phyloP scores from a whole-genome alignment of 208 protist species.

The Trypanosoma theileri region DNA sequence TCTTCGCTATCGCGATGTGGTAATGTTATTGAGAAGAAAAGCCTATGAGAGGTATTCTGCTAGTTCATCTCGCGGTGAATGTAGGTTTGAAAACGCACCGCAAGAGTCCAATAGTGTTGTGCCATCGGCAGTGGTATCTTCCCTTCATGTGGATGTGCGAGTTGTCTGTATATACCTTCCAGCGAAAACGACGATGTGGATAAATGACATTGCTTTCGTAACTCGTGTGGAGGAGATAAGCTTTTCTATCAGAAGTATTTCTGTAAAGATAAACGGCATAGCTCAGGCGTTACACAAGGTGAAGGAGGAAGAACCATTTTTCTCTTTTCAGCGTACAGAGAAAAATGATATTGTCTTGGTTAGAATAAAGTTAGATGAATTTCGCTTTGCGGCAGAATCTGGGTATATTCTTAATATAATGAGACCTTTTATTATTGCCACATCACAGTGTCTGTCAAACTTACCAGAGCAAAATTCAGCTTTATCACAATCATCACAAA shows the following conservation, averaged over 20 bases:
- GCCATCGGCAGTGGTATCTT: slow-evolving; percentile 27
- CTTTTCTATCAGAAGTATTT: slow-evolving; percentile 25
- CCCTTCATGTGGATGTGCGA: slow-evolving; percentile 46
- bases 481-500: background rate
- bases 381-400: slow-evolving; percentile 12
- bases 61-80: background rate
- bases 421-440: slow-evolving; percentile 12
- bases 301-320: slow-evolving; percentile 9
- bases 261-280: slow-evolving; percentile 2
- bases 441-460: no score
- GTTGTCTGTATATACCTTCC: slow-evolving; percentile 42
- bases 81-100: background rate
- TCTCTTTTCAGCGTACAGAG: slow-evolving; percentile 11
- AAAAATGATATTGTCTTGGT: slow-evolving; percentile 20
- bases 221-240: slow-evolving; percentile 20
- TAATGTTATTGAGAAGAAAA: slow-evolving; percentile 55
- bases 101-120: slow-evolving; percentile 7
- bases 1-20: slow-evolving; percentile 73
- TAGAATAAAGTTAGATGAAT: slow-evolving; percentile 22
- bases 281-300: slow-evolving; percentile 8
- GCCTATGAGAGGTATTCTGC: slow-evolving; percentile 46
- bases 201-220: slow-evolving; percentile 22
- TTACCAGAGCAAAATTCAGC: slow-evolving; percentile 1
- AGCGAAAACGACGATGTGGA: slow-evolving; percentile 9
- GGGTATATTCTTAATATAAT: slow-evolving; percentile 4